Evolutionary conservation across 768 basidiomycete genomes (phyloP).

Genomic region (Tylopilus sp.): DNA sequence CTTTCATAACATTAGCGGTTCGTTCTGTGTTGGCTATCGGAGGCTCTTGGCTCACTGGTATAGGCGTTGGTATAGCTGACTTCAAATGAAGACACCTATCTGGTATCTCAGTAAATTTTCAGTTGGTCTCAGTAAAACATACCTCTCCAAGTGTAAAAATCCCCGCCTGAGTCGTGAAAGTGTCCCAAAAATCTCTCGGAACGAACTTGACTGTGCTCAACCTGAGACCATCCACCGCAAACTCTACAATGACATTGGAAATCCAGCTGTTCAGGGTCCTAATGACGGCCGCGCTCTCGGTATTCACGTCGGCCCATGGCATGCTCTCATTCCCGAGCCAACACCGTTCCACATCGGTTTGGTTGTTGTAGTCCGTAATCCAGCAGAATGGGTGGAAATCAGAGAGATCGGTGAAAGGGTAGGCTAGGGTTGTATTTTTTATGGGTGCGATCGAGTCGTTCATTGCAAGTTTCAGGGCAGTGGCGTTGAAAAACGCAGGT

Average conservation of each 20-base stretch:
- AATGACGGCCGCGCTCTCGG: constrained; percentile 46
- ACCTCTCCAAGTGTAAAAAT: constrained; percentile 56
- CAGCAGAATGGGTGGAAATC: constrained; percentile 41
- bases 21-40: not conserved
- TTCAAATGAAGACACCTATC: constrained; percentile 41
- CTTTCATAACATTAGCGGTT: constrained; percentile 19
- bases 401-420: constrained; percentile 34
- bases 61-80: constrained; percentile 38
- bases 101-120: constrained; percentile 3
- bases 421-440: constrained; percentile 20
- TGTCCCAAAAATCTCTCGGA: constrained; percentile 51
- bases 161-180: constrained; percentile 44
- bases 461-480: constrained; percentile 20
- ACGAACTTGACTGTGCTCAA: constrained; percentile 62
- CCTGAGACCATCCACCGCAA: constrained; percentile 51
- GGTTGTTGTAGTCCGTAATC: constrained; percentile 41
- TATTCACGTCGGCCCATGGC: constrained; percentile 58
- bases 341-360: constrained; percentile 51
- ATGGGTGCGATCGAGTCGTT: constrained; percentile 7
- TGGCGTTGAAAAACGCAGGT: constrained; percentile 22
- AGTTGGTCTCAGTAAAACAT: constrained; percentile 28
- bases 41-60: constrained; percentile 33
- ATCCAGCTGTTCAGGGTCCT: constrained; percentile 47
- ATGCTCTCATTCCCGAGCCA: constrained; percentile 56
- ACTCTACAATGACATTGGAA: constrained; percentile 41